Evolutionary conservation across 2,329 filamentous ascomycete genomes (phyloP).

Genomic region (Esteya vermicola): DNA sequence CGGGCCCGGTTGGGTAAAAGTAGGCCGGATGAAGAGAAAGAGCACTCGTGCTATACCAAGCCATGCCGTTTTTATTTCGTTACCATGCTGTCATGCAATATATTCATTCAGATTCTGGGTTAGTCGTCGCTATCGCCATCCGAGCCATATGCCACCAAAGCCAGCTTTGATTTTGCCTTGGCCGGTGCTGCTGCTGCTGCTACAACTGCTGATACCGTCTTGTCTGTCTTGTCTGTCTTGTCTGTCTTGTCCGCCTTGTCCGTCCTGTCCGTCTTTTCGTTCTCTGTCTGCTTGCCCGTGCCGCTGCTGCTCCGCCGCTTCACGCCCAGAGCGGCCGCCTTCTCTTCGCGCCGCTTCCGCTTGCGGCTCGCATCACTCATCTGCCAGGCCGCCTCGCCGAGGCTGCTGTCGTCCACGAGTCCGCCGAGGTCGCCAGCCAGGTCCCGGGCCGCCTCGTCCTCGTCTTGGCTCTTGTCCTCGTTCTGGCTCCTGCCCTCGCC

Average conservation of each 20-base stretch:
- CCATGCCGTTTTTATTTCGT: background rate
- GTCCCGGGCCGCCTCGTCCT: background rate
- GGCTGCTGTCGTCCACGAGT: conserved; percentile 8
- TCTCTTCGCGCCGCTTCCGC: conserved; percentile 9
- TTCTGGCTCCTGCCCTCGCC: no score
- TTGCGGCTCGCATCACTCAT: conserved; percentile 6
- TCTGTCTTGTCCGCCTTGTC: conserved; percentile 6
- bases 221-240: background rate
- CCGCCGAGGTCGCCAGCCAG: background rate
- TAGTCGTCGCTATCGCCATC: conserved; percentile 24
- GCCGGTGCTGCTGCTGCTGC: background rate
- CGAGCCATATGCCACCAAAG: conserved; percentile 42
- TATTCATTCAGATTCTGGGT: no score
- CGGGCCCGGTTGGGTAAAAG: no score
- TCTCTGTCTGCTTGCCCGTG: conserved; percentile 13
- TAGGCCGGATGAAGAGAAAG: no score
- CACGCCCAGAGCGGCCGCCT: conserved; percentile 6
- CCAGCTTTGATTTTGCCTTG: conserved; percentile 11
- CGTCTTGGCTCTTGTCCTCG: background rate
- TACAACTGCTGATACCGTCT: background rate
- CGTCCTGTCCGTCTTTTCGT: conserved; percentile 8
- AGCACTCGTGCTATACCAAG: no score
- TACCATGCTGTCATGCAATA: no score
- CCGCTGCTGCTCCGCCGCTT: conserved; percentile 8
- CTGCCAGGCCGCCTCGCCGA: conserved; percentile 10